Evolutionary conservation across 768 basidiomycete species (phyloP), one percentile per base, ranked within the genome.

Genomic region (Tricholoma terreum): DNA sequence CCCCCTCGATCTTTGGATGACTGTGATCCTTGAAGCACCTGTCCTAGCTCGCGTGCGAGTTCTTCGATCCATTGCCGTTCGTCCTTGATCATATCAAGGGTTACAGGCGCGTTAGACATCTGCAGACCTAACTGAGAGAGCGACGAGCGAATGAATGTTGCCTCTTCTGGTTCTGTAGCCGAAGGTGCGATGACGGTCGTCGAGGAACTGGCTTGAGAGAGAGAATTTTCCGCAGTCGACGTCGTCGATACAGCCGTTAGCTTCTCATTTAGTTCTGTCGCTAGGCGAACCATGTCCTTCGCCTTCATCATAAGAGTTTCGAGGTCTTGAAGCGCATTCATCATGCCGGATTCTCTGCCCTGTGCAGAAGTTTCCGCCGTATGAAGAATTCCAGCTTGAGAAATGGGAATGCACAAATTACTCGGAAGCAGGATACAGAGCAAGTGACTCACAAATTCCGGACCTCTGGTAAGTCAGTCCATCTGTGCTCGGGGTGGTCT

Each of bases 271-370:
- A 98, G 81, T 35, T 95, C 89, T 52, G 86, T 87, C 2, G 96
- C 94, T 21, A 98, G 80, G 30, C 83, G 83, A 56, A 95, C 94
- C 86, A 98, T 96, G 63, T 95, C 93, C 61, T 85, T 88, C 1
- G 94, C 94, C 67, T 95, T 91, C 49, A 87, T 77, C 89, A 91
- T 94, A 46, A 98, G 73, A 0, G 88, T 89, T 67, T 98, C 93
- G 33, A 98, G 80, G 66, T 98, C 97, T 61, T 85, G 78, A 31
- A 98, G 77, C 0, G 94, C 90, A 61, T 86, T 84, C 22, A 80
- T 78, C 74, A 98, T 82, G 60, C 86, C 78, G 7, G 80, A 81
- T 45, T 85, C 80, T 14, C 85, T 77, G 4, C 78, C 80, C 63
- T 86, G 81, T 1, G 85, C 83, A 8, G 85, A 83, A 12, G 80